Percentiles rank a stretch among this genome's conserved stretches.
Evolutionary conservation across 495 filamentous ascomycete species (phyloP).

Genomic region (Pseudomonodictys pantanalensis): DNA sequence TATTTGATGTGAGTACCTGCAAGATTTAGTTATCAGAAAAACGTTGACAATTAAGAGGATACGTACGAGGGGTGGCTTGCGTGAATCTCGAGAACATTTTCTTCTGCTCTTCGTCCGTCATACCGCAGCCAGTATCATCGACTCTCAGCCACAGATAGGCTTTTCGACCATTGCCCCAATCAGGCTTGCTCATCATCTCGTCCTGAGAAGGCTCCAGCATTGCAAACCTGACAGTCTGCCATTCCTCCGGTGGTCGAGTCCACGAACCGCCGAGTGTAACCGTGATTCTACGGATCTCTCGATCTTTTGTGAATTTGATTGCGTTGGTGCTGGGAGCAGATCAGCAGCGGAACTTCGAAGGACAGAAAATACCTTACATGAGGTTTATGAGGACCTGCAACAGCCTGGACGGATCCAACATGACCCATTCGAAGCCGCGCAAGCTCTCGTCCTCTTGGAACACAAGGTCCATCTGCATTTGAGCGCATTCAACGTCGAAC

Average conservation of each 20-base stretch:
- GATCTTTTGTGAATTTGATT: constrained; percentile 15
- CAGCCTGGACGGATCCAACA: constrained; percentile 9
- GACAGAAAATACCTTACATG: background rate
- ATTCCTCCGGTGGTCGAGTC: background rate
- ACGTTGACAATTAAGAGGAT: background rate
- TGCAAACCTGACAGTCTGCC: background rate
- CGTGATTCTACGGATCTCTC: constrained; percentile 1
- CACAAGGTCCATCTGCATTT: background rate
- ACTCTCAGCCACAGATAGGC: constrained; percentile 7
- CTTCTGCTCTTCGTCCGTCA: constrained; percentile 1
- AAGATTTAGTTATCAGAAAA: background rate
- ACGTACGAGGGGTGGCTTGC: constrained; percentile 10
- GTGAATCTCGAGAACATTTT: constrained; percentile 7
- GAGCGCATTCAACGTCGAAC: constrained; percentile 12
- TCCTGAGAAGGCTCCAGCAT: background rate
- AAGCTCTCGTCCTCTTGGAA: constrained; percentile 1
- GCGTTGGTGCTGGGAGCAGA: constrained; percentile 11
- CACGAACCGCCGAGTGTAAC: constrained; percentile 7
- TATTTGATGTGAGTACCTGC: constrained; percentile 13
- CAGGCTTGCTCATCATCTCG: background rate
- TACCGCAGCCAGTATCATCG: constrained; percentile 9
- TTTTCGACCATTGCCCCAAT: constrained; percentile 2
- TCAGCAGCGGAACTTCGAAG: no score
- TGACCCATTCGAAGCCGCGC: constrained; percentile 8
- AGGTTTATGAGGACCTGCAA: constrained; percentile 17